Conservation (phyloP, 805 yeast species). For the Wickerhamomyces queroliae region DNA sequence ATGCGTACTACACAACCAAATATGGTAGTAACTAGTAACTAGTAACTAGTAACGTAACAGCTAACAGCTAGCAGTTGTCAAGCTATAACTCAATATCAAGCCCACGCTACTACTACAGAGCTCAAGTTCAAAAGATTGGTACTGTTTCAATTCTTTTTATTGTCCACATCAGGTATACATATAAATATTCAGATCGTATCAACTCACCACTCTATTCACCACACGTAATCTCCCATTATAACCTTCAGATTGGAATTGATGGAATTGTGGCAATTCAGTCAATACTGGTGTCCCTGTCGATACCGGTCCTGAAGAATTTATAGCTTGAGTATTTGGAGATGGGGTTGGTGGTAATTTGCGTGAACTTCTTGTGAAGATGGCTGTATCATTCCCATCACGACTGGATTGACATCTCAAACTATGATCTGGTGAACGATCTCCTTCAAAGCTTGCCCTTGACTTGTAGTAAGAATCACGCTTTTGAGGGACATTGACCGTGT, state of each 20-base stretch:
- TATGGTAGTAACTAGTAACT: too few species aligned
- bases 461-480: background rate
- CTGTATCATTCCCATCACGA: background rate
- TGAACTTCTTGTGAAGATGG: constrained; percentile 3
- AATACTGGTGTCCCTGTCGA: background rate
- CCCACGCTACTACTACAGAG: too few species aligned
- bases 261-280: background rate
- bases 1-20: too few species aligned
- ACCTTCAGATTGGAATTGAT: background rate
- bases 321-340: too few species aligned
- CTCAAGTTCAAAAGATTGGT: too few species aligned
- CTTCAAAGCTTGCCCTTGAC: constrained; percentile 1
- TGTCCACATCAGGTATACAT: background rate
- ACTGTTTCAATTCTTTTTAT: background rate
- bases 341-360: background rate
- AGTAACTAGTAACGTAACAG: too few species aligned
- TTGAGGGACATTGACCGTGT: background rate
- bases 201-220: background rate
- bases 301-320: too few species aligned
- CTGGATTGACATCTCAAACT: background rate
- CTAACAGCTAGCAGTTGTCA: too few species aligned
- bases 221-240: background rate
- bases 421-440: background rate
- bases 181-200: background rate
- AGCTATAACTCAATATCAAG: too few species aligned